Evolutionary conservation across 805 yeast genomes (phyloP).

Genomic region (Yamadazyma phyllophila): DNA sequence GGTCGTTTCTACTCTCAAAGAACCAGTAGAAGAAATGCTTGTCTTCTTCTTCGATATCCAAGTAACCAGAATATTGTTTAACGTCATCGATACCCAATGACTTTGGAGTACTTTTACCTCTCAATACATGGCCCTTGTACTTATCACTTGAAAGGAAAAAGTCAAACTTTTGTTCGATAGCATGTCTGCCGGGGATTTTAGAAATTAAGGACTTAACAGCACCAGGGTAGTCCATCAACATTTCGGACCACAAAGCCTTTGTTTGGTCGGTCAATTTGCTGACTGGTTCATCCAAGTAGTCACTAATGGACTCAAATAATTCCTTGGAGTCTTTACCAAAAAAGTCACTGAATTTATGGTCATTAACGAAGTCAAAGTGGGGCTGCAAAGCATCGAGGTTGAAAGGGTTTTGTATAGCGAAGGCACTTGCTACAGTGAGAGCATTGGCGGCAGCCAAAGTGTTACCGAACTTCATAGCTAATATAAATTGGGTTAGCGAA

Average conservation of each 20-base stretch:
- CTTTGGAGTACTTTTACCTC: constrained; percentile 60
- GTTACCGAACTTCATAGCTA: constrained; percentile 10
- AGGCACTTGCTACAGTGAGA: constrained; percentile 18
- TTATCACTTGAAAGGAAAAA: constrained; percentile 36
- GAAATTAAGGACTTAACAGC: constrained; percentile 49
- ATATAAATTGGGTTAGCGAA: background rate
- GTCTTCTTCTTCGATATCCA: constrained; percentile 77
- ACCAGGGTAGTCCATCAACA: constrained; percentile 60
- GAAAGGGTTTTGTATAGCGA: constrained; percentile 19
- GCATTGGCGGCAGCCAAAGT: constrained; percentile 17
- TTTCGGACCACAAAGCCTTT: constrained; percentile 58
- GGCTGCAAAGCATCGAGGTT: constrained; percentile 8
- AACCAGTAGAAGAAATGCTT: constrained; percentile 48
- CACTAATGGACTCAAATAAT: constrained; percentile 48
- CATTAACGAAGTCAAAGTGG: constrained; percentile 10
- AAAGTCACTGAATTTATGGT: constrained; percentile 3
- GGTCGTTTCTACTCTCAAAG: constrained; percentile 44
- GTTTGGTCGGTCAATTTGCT: constrained; percentile 49
- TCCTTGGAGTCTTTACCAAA: constrained; percentile 21
- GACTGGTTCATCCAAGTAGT: constrained; percentile 49
- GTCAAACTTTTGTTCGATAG: constrained; percentile 31
- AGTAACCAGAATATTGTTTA: constrained; percentile 80
- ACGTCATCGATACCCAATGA: constrained; percentile 77
- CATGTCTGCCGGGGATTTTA: constrained; percentile 54
- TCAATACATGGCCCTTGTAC: constrained; percentile 51